Percentiles rank a stretch among this genome's conserved stretches.
Evolutionary conservation across 495 filamentous ascomycete species (phyloP).

Genomic region (Penicillium macrosclerotiorum): DNA sequence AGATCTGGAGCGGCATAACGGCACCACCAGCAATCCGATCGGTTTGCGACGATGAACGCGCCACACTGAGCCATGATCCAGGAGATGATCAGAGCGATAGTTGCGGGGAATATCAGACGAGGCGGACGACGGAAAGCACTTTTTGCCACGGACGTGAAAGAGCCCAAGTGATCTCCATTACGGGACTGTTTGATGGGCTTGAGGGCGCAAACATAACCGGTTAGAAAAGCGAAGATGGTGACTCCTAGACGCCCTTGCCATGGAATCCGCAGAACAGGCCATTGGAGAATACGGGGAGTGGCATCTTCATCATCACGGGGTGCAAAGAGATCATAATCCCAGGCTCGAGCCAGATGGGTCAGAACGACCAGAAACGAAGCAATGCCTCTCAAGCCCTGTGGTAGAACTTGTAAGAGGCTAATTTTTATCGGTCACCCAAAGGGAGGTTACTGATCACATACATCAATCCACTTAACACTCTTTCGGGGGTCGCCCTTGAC

Average conservation of each 20-base stretch:
- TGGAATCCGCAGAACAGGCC: conserved; percentile 58
- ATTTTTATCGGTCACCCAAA: too few relatives aligned
- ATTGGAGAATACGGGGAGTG: conserved; percentile 53
- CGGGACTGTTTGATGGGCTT: conserved; percentile 61
- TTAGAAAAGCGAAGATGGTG: conserved; percentile 64
- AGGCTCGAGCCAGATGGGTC: conserved; percentile 61
- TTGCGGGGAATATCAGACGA: conserved; percentile 59
- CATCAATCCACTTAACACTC: conserved; percentile 71
- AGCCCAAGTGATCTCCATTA: conserved; percentile 50
- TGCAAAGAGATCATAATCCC: conserved; percentile 56
- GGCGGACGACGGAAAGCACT: conserved; percentile 64
- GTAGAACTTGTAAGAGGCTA: too few relatives aligned
- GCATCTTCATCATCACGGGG: conserved; percentile 48
- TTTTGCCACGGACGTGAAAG: conserved; percentile 55
- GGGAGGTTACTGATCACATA: too few relatives aligned
- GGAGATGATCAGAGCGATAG: conserved; percentile 55
- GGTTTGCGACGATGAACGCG: conserved; percentile 55
- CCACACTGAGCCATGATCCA: conserved; percentile 58
- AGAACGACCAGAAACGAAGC: conserved; percentile 62
- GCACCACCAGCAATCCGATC: conserved; percentile 60
- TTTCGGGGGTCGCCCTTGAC: conserved; percentile 43
- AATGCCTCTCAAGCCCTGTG: conserved; percentile 60
- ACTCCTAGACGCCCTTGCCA: conserved; percentile 65
- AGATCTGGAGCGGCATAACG: conserved; percentile 51
- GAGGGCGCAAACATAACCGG: conserved; percentile 66